Conservation (phyloP, 1,284 basidiomycete species). For the Erythrobasidium hasegawianum region DNA sequence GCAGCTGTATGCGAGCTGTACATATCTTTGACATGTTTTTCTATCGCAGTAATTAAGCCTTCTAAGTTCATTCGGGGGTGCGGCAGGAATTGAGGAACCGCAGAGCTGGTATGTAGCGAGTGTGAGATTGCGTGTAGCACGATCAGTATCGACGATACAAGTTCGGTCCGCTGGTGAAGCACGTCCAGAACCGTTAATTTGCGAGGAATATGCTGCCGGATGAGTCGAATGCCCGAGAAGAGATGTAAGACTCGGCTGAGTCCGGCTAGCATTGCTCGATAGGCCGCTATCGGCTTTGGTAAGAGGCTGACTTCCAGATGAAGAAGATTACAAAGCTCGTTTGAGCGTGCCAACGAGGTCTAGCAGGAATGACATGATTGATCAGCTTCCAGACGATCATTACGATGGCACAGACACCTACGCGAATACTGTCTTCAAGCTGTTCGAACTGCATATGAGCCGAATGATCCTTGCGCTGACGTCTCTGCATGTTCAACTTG, state of each 20-base stretch:
- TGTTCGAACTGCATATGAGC: slow-evolving; percentile 3
- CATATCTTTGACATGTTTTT: slow-evolving; percentile 11
- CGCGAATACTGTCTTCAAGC: slow-evolving; percentile 18
- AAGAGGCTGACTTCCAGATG: slow-evolving; percentile 21
- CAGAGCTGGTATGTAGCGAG: slow-evolving; percentile 15
- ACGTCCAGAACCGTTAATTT: slow-evolving; percentile 29
- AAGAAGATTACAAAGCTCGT: slow-evolving; percentile 12
- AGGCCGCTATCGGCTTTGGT: slow-evolving; percentile 26
- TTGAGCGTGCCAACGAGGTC: slow-evolving; percentile 7
- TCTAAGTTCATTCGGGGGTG: slow-evolving; percentile 6
- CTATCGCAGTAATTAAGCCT: slow-evolving; percentile 13
- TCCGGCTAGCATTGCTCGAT: slow-evolving; percentile 9
- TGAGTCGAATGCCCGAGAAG: slow-evolving; percentile 21
- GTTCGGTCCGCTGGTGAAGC: slow-evolving; percentile 21
- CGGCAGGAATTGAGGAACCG: slow-evolving; percentile 29
- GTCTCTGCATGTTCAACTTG: not conserved
- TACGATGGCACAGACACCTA: too few relatives aligned
- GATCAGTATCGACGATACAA: slow-evolving; percentile 29
- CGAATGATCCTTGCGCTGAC: not conserved
- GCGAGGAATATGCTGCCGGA: slow-evolving; percentile 29
- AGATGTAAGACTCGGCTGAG: slow-evolving; percentile 18
- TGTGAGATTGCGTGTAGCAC: slow-evolving; percentile 21
- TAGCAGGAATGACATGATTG: too few relatives aligned
- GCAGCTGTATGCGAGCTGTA: not conserved
- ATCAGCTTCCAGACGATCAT: too few relatives aligned